Evolutionary conservation across 2,329 filamentous ascomycete species (phyloP).

Genomic region (Paraconiothyrium sp.): DNA sequence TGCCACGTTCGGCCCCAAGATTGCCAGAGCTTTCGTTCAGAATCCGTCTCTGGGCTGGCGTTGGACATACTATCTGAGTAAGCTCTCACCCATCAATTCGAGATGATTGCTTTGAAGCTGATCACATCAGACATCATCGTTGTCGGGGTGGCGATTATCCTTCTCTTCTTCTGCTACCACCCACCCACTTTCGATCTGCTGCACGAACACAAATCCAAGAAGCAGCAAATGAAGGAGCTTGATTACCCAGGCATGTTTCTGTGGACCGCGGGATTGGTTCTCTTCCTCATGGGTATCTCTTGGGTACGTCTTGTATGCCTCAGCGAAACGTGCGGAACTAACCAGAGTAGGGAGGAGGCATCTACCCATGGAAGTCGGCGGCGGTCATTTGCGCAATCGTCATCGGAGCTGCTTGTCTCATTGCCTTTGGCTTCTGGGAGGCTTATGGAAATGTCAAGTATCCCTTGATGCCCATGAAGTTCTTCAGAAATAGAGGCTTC

Average conservation of each 20-base stretch:
- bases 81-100: background rate
- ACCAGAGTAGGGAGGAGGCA: slow-evolving; percentile 34
- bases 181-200: slow-evolving; percentile 26
- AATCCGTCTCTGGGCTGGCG: slow-evolving; percentile 24
- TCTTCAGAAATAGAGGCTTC: slow-evolving; percentile 25
- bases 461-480: slow-evolving; percentile 28
- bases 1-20: slow-evolving; percentile 26
- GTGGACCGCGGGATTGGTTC: slow-evolving; percentile 23
- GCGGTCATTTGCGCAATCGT: slow-evolving; percentile 39
- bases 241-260: slow-evolving; percentile 25
- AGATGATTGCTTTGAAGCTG: background rate
- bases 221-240: slow-evolving; percentile 23
- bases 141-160: slow-evolving; percentile 18
- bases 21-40: slow-evolving; percentile 22
- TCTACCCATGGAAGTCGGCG: slow-evolving; percentile 41
- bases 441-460: slow-evolving; percentile 23
- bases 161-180: slow-evolving; percentile 27
- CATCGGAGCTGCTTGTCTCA: slow-evolving; percentile 34
- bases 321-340: background rate
- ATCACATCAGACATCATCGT: slow-evolving; percentile 21
- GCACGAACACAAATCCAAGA: slow-evolving; percentile 25
- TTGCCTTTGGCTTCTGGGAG: slow-evolving; percentile 24
- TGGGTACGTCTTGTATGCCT: slow-evolving; percentile 15
- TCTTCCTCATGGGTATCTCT: slow-evolving; percentile 26
- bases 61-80: slow-evolving; percentile 28